A percentile compares a stretch with the other conserved stretches of the same genome.
Conservation (phyloP, 2,329 filamentous ascomycete genomes). For the Leptographium galeiforme region DNA sequence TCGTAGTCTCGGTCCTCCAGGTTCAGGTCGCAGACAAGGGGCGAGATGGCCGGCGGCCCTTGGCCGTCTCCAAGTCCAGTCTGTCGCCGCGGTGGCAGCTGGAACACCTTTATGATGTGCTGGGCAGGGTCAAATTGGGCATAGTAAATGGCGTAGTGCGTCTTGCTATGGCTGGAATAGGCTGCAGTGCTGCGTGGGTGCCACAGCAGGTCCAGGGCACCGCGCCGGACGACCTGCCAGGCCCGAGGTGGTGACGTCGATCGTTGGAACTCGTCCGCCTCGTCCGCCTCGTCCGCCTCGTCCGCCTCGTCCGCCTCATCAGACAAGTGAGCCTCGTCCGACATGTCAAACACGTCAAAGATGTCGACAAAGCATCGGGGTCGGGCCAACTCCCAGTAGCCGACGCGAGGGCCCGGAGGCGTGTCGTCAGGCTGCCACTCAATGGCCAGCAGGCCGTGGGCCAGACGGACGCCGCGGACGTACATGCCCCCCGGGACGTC, state of each 20-base stretch:
- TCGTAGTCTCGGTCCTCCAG: slow-evolving; percentile 20
- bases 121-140: too few relatives aligned
- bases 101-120: not conserved
- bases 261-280: too few relatives aligned
- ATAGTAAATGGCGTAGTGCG: not conserved
- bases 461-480: slow-evolving; percentile 40
- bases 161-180: not conserved
- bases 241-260: not conserved
- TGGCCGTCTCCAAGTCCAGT: not conserved
- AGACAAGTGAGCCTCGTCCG: too few relatives aligned
- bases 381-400: too few relatives aligned
- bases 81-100: not conserved
- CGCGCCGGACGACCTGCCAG: not conserved
- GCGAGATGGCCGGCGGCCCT: not conserved
- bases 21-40: slow-evolving; percentile 8
- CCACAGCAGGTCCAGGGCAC: not conserved
- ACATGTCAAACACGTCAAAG: slow-evolving; percentile 30
- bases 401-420: too few relatives aligned
- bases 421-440: slow-evolving; percentile 40
- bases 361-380: slow-evolving; percentile 9
- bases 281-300: too few relatives aligned
- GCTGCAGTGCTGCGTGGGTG: not conserved
- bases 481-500: slow-evolving; percentile 23
- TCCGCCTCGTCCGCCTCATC: too few relatives aligned
- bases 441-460: slow-evolving; percentile 41